Conservation (phyloP, 75 land plant genomes). For the Azolla pinnata region DNA sequence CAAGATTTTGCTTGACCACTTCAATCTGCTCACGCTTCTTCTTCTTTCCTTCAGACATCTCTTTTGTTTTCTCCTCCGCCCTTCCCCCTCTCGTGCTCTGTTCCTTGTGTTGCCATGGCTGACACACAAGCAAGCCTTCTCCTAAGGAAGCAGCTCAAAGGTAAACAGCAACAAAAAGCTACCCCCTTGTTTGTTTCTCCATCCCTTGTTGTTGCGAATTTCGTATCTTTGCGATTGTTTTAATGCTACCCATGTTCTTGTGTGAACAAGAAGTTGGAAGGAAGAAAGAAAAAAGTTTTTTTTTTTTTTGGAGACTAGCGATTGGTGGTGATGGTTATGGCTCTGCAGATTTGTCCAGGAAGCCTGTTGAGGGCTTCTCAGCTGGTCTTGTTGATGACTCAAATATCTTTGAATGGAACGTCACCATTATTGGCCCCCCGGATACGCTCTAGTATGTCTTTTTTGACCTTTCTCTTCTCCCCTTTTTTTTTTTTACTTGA, state of each 20-base stretch:
- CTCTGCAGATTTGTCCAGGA: slow-evolving; percentile 37
- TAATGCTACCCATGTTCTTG: no score
- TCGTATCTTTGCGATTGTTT: background rate
- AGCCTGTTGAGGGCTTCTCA: slow-evolving; percentile 59
- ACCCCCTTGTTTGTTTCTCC: background rate
- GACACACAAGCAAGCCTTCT: slow-evolving; percentile 46
- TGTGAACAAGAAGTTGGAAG: no score
- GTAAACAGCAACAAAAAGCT: slow-evolving; percentile 5
- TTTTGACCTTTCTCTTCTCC: background rate
- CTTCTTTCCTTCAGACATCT: no score
- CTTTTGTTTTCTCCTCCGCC: no score
- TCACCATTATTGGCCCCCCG: slow-evolving; percentile 65
- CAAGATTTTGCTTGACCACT: no score
- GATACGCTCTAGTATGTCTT: slow-evolving; percentile 54
- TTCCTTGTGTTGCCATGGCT: slow-evolving; percentile 3
- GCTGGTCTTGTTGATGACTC: slow-evolving; percentile 60
- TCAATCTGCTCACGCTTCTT: no score
- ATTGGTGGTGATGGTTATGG: background rate
- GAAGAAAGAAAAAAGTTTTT: no score
- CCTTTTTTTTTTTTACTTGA: no score
- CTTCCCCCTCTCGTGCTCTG: background rate
- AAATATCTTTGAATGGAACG: slow-evolving; percentile 65
- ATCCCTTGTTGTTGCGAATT: background rate
- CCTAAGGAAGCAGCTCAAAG: slow-evolving; percentile 61
- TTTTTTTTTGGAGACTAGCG: no score